Conservation (phyloP, 257 asterid genomes). For the Plectranthus barbatus region DNA sequence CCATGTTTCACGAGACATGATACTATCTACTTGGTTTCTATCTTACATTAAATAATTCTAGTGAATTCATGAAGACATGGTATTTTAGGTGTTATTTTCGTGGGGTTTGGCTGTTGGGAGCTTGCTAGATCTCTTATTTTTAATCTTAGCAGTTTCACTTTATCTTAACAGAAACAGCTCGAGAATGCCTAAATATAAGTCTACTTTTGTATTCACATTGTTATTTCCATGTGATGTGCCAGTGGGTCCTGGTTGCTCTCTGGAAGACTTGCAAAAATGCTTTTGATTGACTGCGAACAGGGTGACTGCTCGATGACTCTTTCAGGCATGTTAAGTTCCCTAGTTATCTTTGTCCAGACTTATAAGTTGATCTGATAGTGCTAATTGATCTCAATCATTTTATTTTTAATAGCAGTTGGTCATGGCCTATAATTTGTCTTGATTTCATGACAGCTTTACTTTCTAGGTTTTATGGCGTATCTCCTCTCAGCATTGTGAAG, state of each 20-base stretch:
- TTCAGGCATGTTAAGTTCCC: conserved; percentile 51
- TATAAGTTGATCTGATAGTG: neutral
- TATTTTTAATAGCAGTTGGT: no score
- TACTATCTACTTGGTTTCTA: neutral
- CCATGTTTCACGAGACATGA: neutral
- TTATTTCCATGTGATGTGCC: conserved; percentile 16
- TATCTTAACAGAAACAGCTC: neutral
- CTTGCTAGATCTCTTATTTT: neutral
- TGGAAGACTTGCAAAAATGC: conserved; percentile 89
- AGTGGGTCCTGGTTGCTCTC: conserved; percentile 93
- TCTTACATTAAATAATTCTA: neutral
- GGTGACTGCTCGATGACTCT: conserved; percentile 82
- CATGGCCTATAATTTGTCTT: no score
- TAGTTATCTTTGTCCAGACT: neutral
- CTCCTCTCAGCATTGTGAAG: neutral
- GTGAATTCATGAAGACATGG: neutral
- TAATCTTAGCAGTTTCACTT: neutral
- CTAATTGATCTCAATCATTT: neutral
- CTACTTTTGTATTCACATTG: conserved; percentile 9
- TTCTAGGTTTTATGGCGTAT: neutral
- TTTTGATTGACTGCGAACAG: conserved; percentile 86
- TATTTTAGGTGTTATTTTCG: neutral
- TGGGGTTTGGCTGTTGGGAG: neutral
- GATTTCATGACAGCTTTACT: neutral
- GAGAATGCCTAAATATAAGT: neutral